Evolutionary conservation across 2,329 filamentous ascomycete species (phyloP).

Genomic region (Aspergillus nomiae): DNA sequence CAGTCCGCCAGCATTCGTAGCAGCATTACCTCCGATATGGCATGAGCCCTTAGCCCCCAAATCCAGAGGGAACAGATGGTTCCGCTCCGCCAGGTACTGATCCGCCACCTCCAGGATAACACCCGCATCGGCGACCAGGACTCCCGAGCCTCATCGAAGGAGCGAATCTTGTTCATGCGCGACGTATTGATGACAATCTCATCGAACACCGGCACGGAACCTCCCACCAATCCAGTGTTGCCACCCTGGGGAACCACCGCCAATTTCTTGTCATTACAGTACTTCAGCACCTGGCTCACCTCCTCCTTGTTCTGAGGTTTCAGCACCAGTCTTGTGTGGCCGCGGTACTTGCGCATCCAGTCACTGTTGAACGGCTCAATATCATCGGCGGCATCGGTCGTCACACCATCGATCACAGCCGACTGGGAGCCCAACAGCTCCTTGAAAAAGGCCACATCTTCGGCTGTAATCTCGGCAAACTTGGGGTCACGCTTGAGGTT

Average conservation of each 20-base stretch:
- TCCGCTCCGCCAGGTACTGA: constrained; percentile 76
- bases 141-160: constrained; percentile 90
- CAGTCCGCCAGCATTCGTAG: constrained; percentile 92
- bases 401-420: constrained; percentile 82
- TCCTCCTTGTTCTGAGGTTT: constrained; percentile 83
- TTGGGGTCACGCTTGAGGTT: constrained; percentile 75
- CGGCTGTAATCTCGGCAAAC: constrained; percentile 68
- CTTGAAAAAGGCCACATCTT: constrained; percentile 83
- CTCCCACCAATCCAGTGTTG: constrained; percentile 93
- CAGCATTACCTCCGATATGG: constrained; percentile 92
- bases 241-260: constrained; percentile 97
- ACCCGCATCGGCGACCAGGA: constrained; percentile 86
- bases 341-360: constrained; percentile 99
- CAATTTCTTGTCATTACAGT: constrained; percentile 91
- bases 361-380: constrained; percentile 92
- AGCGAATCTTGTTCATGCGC: constrained; percentile 87
- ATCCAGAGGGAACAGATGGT: constrained; percentile 92
- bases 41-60: constrained; percentile 98
- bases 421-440: constrained; percentile 75
- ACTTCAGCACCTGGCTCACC: constrained; percentile 85
- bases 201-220: constrained; percentile 95
- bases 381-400: constrained; percentile 72
- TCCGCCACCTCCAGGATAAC: constrained; percentile 89
- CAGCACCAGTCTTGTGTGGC: constrained; percentile 82
- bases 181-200: constrained; percentile 92